Percentiles rank a stretch among this genome's conserved stretches.
phyloP scores from a whole-genome alignment of 179 eudicot genomes.

The Gypsophila paniculata region DNA sequence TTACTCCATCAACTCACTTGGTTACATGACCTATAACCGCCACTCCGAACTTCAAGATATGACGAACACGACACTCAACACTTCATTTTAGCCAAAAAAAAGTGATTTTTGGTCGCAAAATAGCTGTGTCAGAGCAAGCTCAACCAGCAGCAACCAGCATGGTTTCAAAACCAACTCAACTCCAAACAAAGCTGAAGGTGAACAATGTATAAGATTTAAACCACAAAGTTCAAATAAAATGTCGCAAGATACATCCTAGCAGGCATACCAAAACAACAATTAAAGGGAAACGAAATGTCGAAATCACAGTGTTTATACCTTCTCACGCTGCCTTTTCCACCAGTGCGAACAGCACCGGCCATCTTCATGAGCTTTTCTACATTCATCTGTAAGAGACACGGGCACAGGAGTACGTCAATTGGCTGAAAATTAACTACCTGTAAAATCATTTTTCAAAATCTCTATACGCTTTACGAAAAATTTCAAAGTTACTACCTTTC shows the following conservation, averaged over 20 bases:
- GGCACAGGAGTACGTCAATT: background rate
- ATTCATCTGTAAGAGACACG: slow-evolving; percentile 49
- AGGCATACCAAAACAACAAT: background rate
- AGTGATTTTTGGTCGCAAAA: too few species aligned
- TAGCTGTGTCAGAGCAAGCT: too few species aligned
- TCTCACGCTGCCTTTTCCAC: slow-evolving; percentile 83
- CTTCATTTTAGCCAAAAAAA: too few species aligned
- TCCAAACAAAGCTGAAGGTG: background rate
- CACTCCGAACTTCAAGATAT: too few species aligned
- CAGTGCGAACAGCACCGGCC: slow-evolving; percentile 82
- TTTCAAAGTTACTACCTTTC: too few species aligned
- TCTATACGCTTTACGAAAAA: too few species aligned
- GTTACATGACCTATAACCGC: too few species aligned
- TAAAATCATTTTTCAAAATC: background rate
- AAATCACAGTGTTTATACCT: slow-evolving; percentile 31
- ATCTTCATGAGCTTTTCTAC: slow-evolving; percentile 75
- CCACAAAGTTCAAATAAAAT: background rate
- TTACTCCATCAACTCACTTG: too few species aligned
- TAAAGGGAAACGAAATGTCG: background rate
- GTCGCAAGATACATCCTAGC: background rate
- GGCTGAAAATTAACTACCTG: background rate
- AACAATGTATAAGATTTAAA: background rate
- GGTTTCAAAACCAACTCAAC: background rate
- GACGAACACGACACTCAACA: too few species aligned
- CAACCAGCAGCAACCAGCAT: background rate